Evolutionary conservation across 1,284 basidiomycete genomes (phyloP), one percentile per base, ranked within the genome.

Genomic region (Leccinum fuscescens): DNA sequence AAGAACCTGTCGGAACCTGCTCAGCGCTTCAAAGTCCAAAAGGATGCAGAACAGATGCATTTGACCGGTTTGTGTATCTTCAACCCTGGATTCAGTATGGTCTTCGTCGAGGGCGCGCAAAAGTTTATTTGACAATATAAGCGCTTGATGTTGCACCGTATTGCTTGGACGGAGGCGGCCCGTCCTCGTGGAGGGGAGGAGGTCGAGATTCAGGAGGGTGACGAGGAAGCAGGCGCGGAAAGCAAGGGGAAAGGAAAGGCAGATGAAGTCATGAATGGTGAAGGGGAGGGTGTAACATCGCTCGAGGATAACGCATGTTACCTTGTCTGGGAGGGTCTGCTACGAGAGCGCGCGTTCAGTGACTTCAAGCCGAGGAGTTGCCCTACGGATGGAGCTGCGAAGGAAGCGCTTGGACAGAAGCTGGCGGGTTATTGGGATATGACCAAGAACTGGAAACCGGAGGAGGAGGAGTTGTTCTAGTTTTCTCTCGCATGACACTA

Each of bases 1-100:
- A 90, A 91, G 71, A 92, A 87, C 60, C 85, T 99, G 51, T 84
- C 89, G n/a, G 94, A 98, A 72, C 93, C 92, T 0, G 83, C 93
- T 14, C 97, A 99, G 71, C 89, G 92, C 64, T 98, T 95, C 83
- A 99, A 99, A 79, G 92, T 98, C 46, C 87, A 92, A 62, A 93
- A 92, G 80, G 98, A 98, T 70, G 96, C 96, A 2, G 89, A 96
- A 72, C 94, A 98, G 74, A 81, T 90, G 72, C 88, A 86, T 62
- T 81, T 99, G 15, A 91, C 93, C 0, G 96, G 97, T 4, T 78
- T 96, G 24, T 92, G 90, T 68, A 89, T 98, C 67, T 95, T 94
- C 81, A 88, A 95, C 70, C 91, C 93, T 0, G 77, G 82, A 31
- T 98, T 98, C 81, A 90, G 86, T 64, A 81, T 99, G 74, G 88